These are phyloP conservation scores for Aureobasidium sp. DNA, from an alignment of 2,329 filamentous ascomycete genomes.

Conservation along the genomic window DNA sequence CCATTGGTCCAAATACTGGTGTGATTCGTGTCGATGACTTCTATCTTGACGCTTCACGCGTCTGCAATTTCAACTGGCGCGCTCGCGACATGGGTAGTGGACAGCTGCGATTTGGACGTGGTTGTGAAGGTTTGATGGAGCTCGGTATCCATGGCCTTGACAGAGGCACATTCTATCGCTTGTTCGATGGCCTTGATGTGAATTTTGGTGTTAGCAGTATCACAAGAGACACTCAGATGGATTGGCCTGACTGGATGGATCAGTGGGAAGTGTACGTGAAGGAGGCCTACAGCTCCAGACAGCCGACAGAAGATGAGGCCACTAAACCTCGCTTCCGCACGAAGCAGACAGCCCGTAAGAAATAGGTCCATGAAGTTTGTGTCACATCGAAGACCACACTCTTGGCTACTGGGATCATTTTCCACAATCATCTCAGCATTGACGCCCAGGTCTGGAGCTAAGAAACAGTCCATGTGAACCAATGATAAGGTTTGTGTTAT, in stretches of 20 bases:
- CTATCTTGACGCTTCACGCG: constrained; percentile 15
- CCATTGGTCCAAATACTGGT: constrained; percentile 34
- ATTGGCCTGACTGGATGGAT: constrained; percentile 1
- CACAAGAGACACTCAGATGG: not conserved
- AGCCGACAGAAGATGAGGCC: not conserved
- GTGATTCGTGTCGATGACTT: constrained; percentile 32
- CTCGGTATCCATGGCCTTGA: constrained; percentile 17
- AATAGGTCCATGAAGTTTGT: not conserved
- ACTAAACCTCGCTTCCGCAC: not conserved
- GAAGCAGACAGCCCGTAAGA: not conserved
- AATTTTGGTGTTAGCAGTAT: not conserved
- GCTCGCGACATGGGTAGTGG: constrained; percentile 21
- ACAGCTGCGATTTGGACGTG: constrained; percentile 23
- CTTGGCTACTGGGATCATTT: not conserved
- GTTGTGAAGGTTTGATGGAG: constrained; percentile 26
- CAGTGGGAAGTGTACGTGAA: not conserved
- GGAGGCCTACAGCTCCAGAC: not conserved
- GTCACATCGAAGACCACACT: not conserved
- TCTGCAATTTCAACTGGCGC: constrained; percentile 23
- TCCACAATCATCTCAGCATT: not conserved
- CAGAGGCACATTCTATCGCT: not conserved
- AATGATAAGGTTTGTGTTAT: too few relatives aligned
- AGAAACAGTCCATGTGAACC: too few relatives aligned
- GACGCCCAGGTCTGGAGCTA: too few relatives aligned
- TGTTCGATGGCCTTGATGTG: constrained; percentile 1